phyloP scores from a whole-genome alignment of 2,329 filamentous ascomycete species.

The Colletotrichum simmondsii region DNA sequence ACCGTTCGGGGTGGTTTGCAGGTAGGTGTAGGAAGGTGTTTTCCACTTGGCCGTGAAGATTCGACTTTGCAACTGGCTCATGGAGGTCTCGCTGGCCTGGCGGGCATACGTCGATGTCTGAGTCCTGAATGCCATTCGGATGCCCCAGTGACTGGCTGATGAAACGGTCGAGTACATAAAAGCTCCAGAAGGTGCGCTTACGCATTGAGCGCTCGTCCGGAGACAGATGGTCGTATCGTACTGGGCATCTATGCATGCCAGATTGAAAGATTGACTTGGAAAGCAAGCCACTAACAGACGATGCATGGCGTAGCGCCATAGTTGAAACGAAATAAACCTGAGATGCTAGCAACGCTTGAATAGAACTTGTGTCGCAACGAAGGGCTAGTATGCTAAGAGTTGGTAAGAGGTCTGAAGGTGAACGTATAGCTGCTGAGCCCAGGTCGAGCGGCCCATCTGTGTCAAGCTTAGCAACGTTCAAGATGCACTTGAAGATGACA shows the following conservation, averaged over 20 bases:
- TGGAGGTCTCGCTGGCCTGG: slow-evolving; percentile 43
- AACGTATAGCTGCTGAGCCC: slow-evolving; percentile 9
- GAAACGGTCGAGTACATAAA: slow-evolving; percentile 50
- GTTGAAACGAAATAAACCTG: slow-evolving; percentile 59
- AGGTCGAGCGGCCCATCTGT: slow-evolving; percentile 42
- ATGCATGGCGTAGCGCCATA: slow-evolving; percentile 60
- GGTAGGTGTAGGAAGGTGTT: slow-evolving; percentile 23
- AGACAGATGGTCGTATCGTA: slow-evolving; percentile 58
- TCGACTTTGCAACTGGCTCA: slow-evolving; percentile 28
- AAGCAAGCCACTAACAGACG: slow-evolving; percentile 58
- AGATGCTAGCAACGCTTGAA: slow-evolving; percentile 59
- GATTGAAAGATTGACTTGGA: slow-evolving; percentile 59
- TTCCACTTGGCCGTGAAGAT: not conserved
- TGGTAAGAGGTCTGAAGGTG: slow-evolving; percentile 40
- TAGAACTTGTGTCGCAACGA: slow-evolving; percentile 55
- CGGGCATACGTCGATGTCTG: slow-evolving; percentile 50
- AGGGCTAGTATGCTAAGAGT: slow-evolving; percentile 49
- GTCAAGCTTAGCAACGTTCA: slow-evolving; percentile 54
- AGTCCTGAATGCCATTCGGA: slow-evolving; percentile 47
- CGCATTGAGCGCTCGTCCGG: slow-evolving; percentile 44
- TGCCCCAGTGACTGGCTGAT: slow-evolving; percentile 49
- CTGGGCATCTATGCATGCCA: slow-evolving; percentile 62
- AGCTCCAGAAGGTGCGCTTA: slow-evolving; percentile 53
- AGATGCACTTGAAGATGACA: slow-evolving; percentile 60
- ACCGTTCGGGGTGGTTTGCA: slow-evolving; percentile 18